A percentile compares a stretch with the other conserved stretches of the same genome.
These are phyloP conservation scores for Mycena rosella DNA, from an alignment of 768 basidiomycete genomes.

Conservation along the genomic window DNA sequence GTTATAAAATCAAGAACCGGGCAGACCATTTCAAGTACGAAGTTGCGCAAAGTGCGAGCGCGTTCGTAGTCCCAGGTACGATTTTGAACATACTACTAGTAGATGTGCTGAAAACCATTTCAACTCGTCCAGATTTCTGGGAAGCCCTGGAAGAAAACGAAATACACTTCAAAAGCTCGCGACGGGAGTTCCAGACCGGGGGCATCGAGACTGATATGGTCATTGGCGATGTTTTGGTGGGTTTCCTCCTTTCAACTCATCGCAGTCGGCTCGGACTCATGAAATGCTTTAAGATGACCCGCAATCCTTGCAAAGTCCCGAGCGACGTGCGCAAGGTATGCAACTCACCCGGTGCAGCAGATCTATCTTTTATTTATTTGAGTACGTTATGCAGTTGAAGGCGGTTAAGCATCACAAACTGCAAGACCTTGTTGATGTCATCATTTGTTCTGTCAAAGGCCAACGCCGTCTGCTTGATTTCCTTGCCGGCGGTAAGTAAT, in stretches of 20 bases:
- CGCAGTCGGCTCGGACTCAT: not conserved
- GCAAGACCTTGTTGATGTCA: slow-evolving; percentile 65
- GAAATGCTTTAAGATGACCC: slow-evolving; percentile 57
- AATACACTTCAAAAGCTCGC: slow-evolving; percentile 68
- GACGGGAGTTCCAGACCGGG: slow-evolving; percentile 56
- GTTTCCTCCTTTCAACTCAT: not conserved
- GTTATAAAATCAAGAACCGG: slow-evolving; percentile 46
- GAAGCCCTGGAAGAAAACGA: slow-evolving; percentile 66
- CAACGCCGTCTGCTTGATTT: slow-evolving; percentile 70
- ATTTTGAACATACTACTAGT: too few species aligned
- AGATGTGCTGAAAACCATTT: not conserved
- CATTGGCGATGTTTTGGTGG: slow-evolving; percentile 68
- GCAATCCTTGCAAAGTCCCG: slow-evolving; percentile 80
- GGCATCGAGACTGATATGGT: slow-evolving; percentile 63
- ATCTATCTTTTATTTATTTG: not conserved
- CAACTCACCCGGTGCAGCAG: too few species aligned
- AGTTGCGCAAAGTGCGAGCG: slow-evolving; percentile 55
- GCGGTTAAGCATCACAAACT: slow-evolving; percentile 68
- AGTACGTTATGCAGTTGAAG: slow-evolving; percentile 56
- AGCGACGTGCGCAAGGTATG: slow-evolving; percentile 74
- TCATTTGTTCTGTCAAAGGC: slow-evolving; percentile 68
- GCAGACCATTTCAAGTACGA: slow-evolving; percentile 45
- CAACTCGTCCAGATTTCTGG: slow-evolving; percentile 57
- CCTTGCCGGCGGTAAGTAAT: slow-evolving; percentile 68
- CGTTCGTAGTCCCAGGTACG: slow-evolving; percentile 59